Evolutionary conservation across 2,329 filamentous ascomycete species (phyloP), one percentile per base, ranked within the genome.

Genomic region (Cordyceps javanica): DNA sequence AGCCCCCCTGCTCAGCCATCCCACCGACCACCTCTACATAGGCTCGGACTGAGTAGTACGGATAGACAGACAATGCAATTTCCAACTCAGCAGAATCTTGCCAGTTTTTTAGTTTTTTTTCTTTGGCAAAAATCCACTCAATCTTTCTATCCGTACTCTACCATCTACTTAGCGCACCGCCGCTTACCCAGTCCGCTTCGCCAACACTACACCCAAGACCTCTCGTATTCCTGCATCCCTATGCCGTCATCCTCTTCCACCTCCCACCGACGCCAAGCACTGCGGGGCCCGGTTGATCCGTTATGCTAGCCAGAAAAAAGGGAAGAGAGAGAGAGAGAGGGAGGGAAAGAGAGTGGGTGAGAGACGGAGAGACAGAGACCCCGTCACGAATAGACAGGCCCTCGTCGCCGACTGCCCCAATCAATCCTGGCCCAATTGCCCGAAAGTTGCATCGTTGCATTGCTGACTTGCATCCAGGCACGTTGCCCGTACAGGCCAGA

Each of bases 191-290:
- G n/a, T n/a, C n/a, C n/a, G n/a, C n/a, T n/a, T n/a, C n/a, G n/a
- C n/a, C n/a, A n/a, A n/a, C n/a, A n/a, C n/a, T n/a, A n/a, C n/a
- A n/a, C n/a, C n/a, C n/a, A n/a, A n/a, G n/a, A n/a, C n/a, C n/a
- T 41, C 34, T 57, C 55, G 55, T 57, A 57, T 57, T 57, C 46
- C 28, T 50, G 45, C 55, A 57, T 44, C 45, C 44, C 13, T 25
- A 57, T 57, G 55, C 55, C 55, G 55, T 57, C 55, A 57, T 57
- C 16, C 19, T 44, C 45, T 34, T 19, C 55, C 46, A 28, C 46
- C 26, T 9, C 13, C 45, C 44, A 23, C 14, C 21, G 28, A 36
- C 36, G 55, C 55, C 55, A 44, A 57, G 53, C 44, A 30, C 53
- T 21, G 42, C 44, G 53, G 53, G 36, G 25, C 14, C 39, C 34